Conservation (phyloP, 179 eudicot genomes). For the Carnegiea gigantea region DNA sequence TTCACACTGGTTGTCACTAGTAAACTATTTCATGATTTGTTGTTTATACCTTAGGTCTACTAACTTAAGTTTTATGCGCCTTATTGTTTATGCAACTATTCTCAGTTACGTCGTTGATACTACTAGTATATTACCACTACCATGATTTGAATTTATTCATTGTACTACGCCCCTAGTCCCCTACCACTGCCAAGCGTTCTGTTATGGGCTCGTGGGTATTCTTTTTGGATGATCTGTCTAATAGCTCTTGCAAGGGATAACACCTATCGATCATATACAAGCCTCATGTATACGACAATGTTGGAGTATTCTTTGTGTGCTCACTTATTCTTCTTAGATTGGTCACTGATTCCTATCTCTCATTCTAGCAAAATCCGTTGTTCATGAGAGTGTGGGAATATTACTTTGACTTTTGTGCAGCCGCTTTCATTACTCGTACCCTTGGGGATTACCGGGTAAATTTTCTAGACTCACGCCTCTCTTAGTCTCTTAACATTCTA, state of each 20-base stretch:
- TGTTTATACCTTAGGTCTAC: too few relatives aligned
- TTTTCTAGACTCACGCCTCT: not conserved
- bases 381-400: constrained; percentile 95
- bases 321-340: not conserved
- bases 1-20: not conserved
- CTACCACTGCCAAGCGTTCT: too few relatives aligned
- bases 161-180: too few relatives aligned
- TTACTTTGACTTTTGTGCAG: constrained; percentile 81
- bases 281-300: too few relatives aligned
- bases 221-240: too few relatives aligned
- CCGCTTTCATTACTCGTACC: constrained; percentile 73
- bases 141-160: too few relatives aligned
- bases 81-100: not conserved
- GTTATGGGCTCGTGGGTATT: too few relatives aligned
- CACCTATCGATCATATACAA: too few relatives aligned
- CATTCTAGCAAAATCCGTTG: constrained; percentile 56
- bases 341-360: not conserved
- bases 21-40: not conserved
- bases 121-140: too few relatives aligned
- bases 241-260: too few relatives aligned
- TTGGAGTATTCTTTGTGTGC: too few relatives aligned
- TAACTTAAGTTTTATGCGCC: not conserved
- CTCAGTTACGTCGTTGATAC: too few relatives aligned
- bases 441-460: constrained; percentile 68
- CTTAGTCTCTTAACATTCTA: not conserved